Evolutionary conservation across 177 flowering plant genomes (phyloP), one percentile per base, ranked within the genome.

Genomic region (Vitis hybrid): DNA sequence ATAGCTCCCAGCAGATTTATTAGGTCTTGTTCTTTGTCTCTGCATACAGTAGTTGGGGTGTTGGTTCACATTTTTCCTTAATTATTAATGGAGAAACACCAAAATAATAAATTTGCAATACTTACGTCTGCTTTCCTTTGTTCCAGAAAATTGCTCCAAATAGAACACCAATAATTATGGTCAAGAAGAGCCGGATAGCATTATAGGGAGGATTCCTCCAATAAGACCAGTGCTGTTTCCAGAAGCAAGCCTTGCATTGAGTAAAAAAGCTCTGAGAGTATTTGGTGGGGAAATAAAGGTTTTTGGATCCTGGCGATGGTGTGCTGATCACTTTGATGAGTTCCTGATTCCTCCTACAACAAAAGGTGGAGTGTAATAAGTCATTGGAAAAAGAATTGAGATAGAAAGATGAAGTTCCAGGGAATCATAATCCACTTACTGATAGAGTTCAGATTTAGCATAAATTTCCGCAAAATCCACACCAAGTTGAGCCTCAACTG

Each of bases 1-100:
- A 80, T 85, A 59, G 91, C 91, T 78, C 94, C 97, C 24, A 88
- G 68, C 8, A 90, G 74, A 75, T 88, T 87, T 53, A 80, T 51
- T 27, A 91, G 67, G 69, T 91, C 94, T 81, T 90, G 94, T 66
- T 85, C 84, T 58, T 72, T 84, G 20, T 55, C 1, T 52, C 97
- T 89, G 97, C 73, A 46, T 32, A 77, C 46, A 67, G 46, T 1
- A 35, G 14, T 52, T 53, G 30, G 1, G 9, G 35, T 17, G 24
- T 41, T 27, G 54, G 8, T 11, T 60, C 8, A 32, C 20, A 52
- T 61, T 41, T 9, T 12, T 48, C 8, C 14, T 7, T 9, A 52
- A 9, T 4, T 3, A 35, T 10, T 15, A 14, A n/a, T 7, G 30
- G 41, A 12, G 12, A 1, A 56, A 12, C 9, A 56, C 32, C 3